Conservation (phyloP, 164 flowering plant species). For the Cinnamomum micranthum region DNA sequence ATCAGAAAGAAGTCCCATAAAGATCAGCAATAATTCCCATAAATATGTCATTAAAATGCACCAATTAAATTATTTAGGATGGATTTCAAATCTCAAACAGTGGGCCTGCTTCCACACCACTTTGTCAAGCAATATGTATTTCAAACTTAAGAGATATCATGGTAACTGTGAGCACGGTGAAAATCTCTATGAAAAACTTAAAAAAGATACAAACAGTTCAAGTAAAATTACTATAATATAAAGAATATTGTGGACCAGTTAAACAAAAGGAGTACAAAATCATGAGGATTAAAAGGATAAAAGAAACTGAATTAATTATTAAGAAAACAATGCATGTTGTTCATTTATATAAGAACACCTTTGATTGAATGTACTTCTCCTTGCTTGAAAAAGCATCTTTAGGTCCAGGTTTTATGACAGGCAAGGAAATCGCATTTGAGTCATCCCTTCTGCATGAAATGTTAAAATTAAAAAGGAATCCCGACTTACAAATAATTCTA, state of each 20-base stretch:
- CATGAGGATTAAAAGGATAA: neutral
- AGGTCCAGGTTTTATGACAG: slow-evolving; percentile 55
- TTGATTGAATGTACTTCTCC: slow-evolving; percentile 42
- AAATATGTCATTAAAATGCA: too few species aligned
- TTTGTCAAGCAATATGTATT: too few species aligned
- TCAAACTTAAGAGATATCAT: too few species aligned
- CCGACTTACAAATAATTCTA: neutral
- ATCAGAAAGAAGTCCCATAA: too few species aligned
- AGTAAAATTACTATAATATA: neutral
- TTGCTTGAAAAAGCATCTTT: slow-evolving; percentile 36
- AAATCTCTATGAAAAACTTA: neutral
- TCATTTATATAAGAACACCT: slow-evolving; percentile 20
- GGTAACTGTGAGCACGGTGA: neutral
- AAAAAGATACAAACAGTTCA: neutral
- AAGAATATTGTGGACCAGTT: neutral
- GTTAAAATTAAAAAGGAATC: neutral
- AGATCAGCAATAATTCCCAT: too few species aligned
- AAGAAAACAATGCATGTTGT: neutral
- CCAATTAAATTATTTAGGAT: too few species aligned
- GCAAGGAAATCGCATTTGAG: slow-evolving; percentile 15
- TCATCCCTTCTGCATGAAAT: slow-evolving; percentile 39
- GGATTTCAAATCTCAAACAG: too few species aligned
- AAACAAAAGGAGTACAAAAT: neutral
- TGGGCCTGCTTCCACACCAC: too few species aligned
- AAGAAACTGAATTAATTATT: neutral